These are phyloP conservation scores for Fusarium hainanense DNA, from an alignment of 2,329 filamentous ascomycete genomes.

Conservation along the genomic window DNA sequence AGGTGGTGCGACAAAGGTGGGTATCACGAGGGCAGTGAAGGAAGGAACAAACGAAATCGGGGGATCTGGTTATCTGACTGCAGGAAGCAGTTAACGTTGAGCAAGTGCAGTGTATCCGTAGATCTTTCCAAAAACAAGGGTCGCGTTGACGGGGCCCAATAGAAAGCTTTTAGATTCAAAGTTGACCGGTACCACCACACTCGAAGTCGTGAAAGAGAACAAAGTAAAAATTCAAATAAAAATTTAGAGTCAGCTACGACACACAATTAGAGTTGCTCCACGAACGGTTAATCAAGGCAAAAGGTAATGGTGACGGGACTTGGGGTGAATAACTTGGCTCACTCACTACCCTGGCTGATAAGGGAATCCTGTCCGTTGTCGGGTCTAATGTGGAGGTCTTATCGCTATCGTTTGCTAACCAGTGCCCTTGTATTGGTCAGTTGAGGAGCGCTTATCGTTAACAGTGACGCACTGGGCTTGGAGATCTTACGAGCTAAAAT, in stretches of 20 bases:
- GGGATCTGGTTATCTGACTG: conserved; percentile 8
- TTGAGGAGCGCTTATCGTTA: conserved; percentile 38
- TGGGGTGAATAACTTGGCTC: not conserved
- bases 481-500: conserved; percentile 45
- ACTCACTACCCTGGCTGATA: conserved; percentile 7
- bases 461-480: conserved; percentile 39
- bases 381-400: conserved; percentile 29
- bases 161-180: not conserved
- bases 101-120: not conserved
- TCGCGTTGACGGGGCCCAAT: not conserved
- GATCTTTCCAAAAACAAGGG: conserved; percentile 16
- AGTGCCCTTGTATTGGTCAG: conserved; percentile 39
- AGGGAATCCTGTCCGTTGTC: conserved; percentile 32
- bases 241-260: not conserved
- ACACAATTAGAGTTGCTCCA: not conserved
- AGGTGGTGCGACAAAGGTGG: conserved; percentile 41
- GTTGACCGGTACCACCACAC: not conserved
- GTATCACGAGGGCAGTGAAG: conserved; percentile 37
- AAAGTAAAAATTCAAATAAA: not conserved
- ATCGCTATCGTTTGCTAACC: conserved; percentile 39
- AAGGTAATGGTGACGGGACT: not conserved
- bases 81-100: not conserved
- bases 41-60: conserved; percentile 11
- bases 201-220: not conserved
- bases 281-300: conserved; percentile 15